Conservation (phyloP, 2,329 filamentous ascomycete genomes). For the Colletotrichum magnum region DNA sequence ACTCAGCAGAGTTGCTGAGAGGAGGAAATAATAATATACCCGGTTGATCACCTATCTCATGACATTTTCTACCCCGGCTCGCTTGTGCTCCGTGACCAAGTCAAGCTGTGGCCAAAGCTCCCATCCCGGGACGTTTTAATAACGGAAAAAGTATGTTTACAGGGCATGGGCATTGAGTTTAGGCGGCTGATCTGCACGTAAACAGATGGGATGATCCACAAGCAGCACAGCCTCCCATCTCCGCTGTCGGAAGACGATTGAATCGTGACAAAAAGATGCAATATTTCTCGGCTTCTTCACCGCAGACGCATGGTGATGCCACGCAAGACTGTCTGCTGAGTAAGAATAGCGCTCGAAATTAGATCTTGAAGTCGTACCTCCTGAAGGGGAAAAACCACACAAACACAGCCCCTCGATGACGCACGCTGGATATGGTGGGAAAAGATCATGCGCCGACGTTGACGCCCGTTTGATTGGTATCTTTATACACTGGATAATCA, state of each 20-base stretch:
- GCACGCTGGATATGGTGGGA: too few relatives aligned
- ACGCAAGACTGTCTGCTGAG: too few relatives aligned
- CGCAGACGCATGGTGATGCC: too few relatives aligned
- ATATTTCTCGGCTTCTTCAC: too few relatives aligned
- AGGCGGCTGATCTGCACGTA: background rate
- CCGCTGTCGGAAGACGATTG: too few relatives aligned
- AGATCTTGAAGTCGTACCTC: too few relatives aligned
- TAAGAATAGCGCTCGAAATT: too few relatives aligned
- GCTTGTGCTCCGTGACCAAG: background rate
- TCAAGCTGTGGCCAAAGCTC: conserved; percentile 5
- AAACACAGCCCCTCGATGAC: too few relatives aligned
- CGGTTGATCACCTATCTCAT: background rate
- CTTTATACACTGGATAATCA: conserved; percentile 20
- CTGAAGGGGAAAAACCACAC: too few relatives aligned
- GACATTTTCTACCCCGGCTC: background rate
- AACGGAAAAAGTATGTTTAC: background rate
- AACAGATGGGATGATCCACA: background rate
- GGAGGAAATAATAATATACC: background rate
- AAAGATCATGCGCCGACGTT: background rate
- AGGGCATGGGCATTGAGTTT: background rate
- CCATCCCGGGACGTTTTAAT: background rate
- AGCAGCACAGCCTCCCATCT: background rate
- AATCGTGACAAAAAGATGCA: too few relatives aligned
- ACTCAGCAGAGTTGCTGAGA: too few relatives aligned
- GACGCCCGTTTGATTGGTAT: conserved; percentile 30